Evolutionary conservation across 176 grass and related monocot species (phyloP).

Genomic region (Musa acuminata): DNA sequence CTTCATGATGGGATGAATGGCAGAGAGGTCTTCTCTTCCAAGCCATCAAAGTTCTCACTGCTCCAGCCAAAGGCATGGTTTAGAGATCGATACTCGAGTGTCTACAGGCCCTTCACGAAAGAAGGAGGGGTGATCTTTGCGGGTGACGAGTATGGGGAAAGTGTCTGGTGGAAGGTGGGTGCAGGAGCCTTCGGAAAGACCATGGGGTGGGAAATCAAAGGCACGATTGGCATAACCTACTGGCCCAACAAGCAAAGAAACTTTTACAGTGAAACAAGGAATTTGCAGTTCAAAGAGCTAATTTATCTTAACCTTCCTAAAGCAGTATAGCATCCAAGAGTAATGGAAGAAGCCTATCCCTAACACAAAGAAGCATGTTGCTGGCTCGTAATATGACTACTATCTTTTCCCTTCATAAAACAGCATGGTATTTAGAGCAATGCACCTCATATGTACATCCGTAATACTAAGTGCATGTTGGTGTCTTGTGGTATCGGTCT

Average conservation of each 20-base stretch:
- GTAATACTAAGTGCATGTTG: neutral
- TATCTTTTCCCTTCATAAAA: too few relatives aligned
- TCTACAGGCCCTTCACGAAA: constrained; percentile 63
- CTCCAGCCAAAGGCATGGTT: constrained; percentile 76
- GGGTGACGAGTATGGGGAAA: constrained; percentile 76
- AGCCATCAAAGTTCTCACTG: constrained; percentile 60
- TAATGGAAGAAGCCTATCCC: too few relatives aligned
- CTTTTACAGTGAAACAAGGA: constrained; percentile 58
- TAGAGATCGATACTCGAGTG: constrained; percentile 62
- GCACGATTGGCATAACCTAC: constrained; percentile 80
- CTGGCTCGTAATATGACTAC: too few relatives aligned
- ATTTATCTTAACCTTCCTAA: constrained; percentile 51
- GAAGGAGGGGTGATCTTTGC: constrained; percentile 68
- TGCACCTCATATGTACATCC: neutral
- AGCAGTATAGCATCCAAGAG: constrained; percentile 12
- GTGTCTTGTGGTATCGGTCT: neutral
- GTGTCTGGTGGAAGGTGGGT: constrained; percentile 72
- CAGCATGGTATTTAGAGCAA: too few relatives aligned
- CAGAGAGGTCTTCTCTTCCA: constrained; percentile 57
- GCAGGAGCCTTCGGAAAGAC: constrained; percentile 36
- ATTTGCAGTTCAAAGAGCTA: constrained; percentile 64
- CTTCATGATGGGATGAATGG: constrained; percentile 74
- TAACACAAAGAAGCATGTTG: too few relatives aligned
- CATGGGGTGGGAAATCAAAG: constrained; percentile 70
- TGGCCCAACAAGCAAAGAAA: constrained; percentile 92